Percentiles rank a stretch among this genome's conserved stretches.
Evolutionary conservation across 2,329 filamentous ascomycete species (phyloP).

Genomic region (Pseudomassariella vexata): DNA sequence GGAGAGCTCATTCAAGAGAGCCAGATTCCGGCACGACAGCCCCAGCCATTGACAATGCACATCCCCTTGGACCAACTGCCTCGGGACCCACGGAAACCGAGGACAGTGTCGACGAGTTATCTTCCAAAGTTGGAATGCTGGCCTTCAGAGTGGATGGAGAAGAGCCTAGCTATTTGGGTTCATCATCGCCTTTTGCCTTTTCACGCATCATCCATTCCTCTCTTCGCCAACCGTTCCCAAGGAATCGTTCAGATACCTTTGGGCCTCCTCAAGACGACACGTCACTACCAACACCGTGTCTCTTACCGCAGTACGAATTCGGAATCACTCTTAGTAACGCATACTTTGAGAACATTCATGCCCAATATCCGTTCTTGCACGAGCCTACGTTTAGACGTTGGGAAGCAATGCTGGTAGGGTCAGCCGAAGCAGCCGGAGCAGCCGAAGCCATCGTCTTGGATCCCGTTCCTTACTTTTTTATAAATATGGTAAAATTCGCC

Average conservation of each 20-base stretch:
- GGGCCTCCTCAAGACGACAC: slow-evolving; percentile 1
- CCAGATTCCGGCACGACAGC: too few species aligned
- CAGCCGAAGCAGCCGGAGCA: too few species aligned
- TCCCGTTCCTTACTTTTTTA: too few species aligned
- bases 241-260: not conserved
- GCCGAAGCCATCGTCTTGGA: too few species aligned
- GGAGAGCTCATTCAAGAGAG: slow-evolving; percentile 19
- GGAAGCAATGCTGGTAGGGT: too few species aligned
- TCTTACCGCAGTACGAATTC: too few species aligned
- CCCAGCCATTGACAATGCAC: slow-evolving; percentile 15
- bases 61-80: not conserved
- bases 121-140: slow-evolving; percentile 24
- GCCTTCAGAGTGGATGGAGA: slow-evolving; percentile 23
- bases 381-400: slow-evolving; percentile 26
- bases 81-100: not conserved
- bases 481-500: too few species aligned
- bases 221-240: slow-evolving; percentile 10
- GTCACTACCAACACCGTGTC: too few species aligned
- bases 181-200: slow-evolving; percentile 28
- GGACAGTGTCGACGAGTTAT: slow-evolving; percentile 7
- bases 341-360: slow-evolving; percentile 31
- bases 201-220: slow-evolving; percentile 20
- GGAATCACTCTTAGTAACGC: slow-evolving; percentile 13
- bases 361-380: slow-evolving; percentile 32
- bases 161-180: slow-evolving; percentile 30